A percentile compares a stretch with the other conserved stretches of the same genome.
phyloP scores from a whole-genome alignment of 768 basidiomycete genomes.

The Lactarius deliciosus region DNA sequence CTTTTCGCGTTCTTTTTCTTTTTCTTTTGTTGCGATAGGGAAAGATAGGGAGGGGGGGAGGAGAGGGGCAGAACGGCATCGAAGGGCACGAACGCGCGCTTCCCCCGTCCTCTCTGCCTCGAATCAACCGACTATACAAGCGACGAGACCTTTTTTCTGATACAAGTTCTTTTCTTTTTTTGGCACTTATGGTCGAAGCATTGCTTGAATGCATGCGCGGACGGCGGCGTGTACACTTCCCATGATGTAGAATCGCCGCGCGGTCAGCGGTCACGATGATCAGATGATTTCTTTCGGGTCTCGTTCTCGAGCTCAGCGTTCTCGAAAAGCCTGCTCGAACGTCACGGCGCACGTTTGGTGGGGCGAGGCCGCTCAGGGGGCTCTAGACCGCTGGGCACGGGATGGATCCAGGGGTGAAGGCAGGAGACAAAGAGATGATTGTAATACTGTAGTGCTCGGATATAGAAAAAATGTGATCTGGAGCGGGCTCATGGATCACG shows the following conservation, averaged over 20 bases:
- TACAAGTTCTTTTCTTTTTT: background rate
- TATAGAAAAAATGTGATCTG: background rate
- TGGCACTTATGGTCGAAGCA: background rate
- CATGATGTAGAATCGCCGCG: background rate
- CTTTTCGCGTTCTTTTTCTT: background rate
- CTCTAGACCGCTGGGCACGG: background rate
- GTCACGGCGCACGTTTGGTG: background rate
- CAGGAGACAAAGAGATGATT: background rate
- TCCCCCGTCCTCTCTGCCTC: background rate
- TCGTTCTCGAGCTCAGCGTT: background rate
- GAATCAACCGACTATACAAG: background rate
- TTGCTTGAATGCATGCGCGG: background rate
- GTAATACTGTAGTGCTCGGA: background rate
- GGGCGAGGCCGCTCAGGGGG: background rate
- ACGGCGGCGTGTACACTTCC: background rate
- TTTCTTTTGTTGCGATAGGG: background rate
- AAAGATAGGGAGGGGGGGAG: background rate
- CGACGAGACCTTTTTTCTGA: background rate
- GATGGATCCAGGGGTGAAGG: background rate
- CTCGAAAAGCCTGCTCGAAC: background rate
- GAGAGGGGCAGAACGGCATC: conserved; percentile 1
- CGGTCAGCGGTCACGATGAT: background rate
- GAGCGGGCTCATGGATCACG: background rate
- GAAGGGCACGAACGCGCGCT: background rate
- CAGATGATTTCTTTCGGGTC: background rate